Percentiles rank a stretch among this genome's conserved stretches.
phyloP scores from a whole-genome alignment of 345 rosid species.

The Lepidium aucheri region DNA sequence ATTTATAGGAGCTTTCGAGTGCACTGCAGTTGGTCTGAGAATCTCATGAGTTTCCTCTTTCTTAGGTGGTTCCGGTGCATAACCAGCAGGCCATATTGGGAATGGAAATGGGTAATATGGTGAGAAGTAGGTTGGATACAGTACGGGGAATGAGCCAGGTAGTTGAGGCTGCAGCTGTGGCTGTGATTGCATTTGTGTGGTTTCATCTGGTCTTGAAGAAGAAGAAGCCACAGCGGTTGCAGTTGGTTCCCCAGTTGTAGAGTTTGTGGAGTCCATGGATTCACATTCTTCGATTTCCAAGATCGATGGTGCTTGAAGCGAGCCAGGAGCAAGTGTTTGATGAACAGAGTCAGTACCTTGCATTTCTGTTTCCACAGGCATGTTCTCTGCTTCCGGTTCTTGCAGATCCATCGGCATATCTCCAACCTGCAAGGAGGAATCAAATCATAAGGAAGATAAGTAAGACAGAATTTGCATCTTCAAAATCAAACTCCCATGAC shows the following conservation, averaged over 20 bases:
- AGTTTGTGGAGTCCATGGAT: constrained; percentile 92
- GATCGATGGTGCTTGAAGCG: constrained; percentile 37
- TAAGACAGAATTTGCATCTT: not conserved
- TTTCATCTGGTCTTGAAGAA: constrained; percentile 14
- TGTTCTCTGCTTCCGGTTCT: constrained; percentile 40
- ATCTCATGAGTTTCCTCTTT: constrained; percentile 55
- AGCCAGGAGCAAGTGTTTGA: constrained; percentile 35
- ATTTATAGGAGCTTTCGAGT: constrained; percentile 78
- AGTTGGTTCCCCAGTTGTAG: constrained; percentile 52
- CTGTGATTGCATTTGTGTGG: constrained; percentile 24
- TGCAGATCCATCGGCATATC: constrained; percentile 52
- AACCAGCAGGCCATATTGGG: constrained; percentile 68
- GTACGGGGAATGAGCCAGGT: constrained; percentile 51
- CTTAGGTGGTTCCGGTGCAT: constrained; percentile 35
- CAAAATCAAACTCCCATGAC: not conserved
- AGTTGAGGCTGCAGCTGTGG: constrained; percentile 35
- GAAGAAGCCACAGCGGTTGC: constrained; percentile 20
- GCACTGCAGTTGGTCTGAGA: constrained; percentile 76
- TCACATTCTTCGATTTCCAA: constrained; percentile 76
- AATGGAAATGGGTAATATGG: constrained; percentile 62
- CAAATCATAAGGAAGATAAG: not conserved
- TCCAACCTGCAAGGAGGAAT: constrained; percentile 35
- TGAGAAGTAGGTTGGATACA: constrained; percentile 68
- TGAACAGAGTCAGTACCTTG: constrained; percentile 16
- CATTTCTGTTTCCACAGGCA: constrained; percentile 37